phyloP scores from a whole-genome alignment of 75 land plant species.

The Larix kaempferi region DNA sequence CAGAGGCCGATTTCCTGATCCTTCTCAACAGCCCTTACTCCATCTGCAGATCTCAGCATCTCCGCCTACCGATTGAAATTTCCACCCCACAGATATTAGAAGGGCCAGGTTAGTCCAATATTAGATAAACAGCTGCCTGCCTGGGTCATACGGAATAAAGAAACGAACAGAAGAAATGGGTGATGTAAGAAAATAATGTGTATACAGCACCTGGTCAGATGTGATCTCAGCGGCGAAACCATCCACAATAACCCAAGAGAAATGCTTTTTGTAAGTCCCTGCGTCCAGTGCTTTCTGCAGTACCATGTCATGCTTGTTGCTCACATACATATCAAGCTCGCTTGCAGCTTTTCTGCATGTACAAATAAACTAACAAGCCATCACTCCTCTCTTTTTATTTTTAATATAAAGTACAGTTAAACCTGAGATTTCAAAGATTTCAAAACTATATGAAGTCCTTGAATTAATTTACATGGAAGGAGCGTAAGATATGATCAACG shows the following conservation, averaged over 20 bases:
- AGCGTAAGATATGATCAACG: not conserved
- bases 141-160: too few relatives aligned
- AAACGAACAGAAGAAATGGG: too few relatives aligned
- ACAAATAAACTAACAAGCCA: not conserved
- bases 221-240: slow-evolving; percentile 23
- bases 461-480: too few relatives aligned
- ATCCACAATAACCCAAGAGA: slow-evolving; percentile 24
- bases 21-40: slow-evolving; percentile 56
- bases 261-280: slow-evolving; percentile 16
- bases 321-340: slow-evolving; percentile 15
- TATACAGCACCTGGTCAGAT: slow-evolving; percentile 5
- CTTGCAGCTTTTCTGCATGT: not conserved
- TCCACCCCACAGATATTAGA: too few relatives aligned
- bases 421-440: too few relatives aligned
- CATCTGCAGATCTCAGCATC: slow-evolving; percentile 43
- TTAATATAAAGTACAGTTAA: too few relatives aligned
- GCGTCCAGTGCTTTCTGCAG: slow-evolving; percentile 7
- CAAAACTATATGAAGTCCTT: too few relatives aligned
- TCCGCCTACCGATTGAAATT: slow-evolving; percentile 24
- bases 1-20: slow-evolving; percentile 20
- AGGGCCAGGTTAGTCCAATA: too few relatives aligned
- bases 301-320: slow-evolving; percentile 17
- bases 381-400: not conserved
- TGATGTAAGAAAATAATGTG: too few relatives aligned
- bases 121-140: too few relatives aligned